These are phyloP conservation scores for Protomyces arabidopsidicola DNA, from an alignment of 1,139 yeast species.

Conservation along the genomic window DNA sequence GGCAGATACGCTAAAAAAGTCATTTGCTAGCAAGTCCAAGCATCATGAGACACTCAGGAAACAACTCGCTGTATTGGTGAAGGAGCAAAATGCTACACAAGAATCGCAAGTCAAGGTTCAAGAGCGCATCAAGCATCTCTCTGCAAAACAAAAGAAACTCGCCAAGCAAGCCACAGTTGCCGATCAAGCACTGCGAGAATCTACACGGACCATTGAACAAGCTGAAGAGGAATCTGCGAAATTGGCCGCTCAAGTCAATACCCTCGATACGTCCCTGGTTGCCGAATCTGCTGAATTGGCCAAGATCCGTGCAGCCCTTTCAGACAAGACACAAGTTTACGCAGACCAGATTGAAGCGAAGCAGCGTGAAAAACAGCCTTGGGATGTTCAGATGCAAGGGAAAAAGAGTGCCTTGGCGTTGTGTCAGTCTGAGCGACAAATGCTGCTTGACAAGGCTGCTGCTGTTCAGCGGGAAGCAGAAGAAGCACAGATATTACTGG, in stretches of 20 bases:
- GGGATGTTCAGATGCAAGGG: slow-evolving; percentile 64
- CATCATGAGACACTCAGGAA: slow-evolving; percentile 30
- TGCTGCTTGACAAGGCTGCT: slow-evolving; percentile 51
- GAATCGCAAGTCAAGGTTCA: slow-evolving; percentile 61
- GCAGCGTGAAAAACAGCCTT: slow-evolving; percentile 73
- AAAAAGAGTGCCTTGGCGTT: slow-evolving; percentile 64
- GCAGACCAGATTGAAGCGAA: slow-evolving; percentile 59
- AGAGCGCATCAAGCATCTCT: slow-evolving; percentile 64
- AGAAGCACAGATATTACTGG: slow-evolving; percentile 46
- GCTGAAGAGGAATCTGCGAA: slow-evolving; percentile 47
- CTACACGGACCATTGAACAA: slow-evolving; percentile 48
- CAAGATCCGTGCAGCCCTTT: slow-evolving; percentile 59
- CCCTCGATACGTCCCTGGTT: slow-evolving; percentile 48
- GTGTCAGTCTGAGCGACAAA: slow-evolving; percentile 59
- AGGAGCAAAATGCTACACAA: slow-evolving; percentile 38
- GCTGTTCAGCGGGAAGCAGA: slow-evolving; percentile 45
- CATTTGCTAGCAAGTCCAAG: slow-evolving; percentile 39
- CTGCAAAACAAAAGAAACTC: slow-evolving; percentile 57
- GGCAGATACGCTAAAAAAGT: slow-evolving; percentile 41
- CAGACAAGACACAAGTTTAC: slow-evolving; percentile 65
- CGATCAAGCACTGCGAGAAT: slow-evolving; percentile 43
- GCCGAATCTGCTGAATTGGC: slow-evolving; percentile 56
- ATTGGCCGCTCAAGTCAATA: slow-evolving; percentile 39
- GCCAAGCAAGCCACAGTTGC: slow-evolving; percentile 48
- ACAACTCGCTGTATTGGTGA: slow-evolving; percentile 18